phyloP scores from a whole-genome alignment of 129 eudicot genomes.

The Apium graveolens region DNA sequence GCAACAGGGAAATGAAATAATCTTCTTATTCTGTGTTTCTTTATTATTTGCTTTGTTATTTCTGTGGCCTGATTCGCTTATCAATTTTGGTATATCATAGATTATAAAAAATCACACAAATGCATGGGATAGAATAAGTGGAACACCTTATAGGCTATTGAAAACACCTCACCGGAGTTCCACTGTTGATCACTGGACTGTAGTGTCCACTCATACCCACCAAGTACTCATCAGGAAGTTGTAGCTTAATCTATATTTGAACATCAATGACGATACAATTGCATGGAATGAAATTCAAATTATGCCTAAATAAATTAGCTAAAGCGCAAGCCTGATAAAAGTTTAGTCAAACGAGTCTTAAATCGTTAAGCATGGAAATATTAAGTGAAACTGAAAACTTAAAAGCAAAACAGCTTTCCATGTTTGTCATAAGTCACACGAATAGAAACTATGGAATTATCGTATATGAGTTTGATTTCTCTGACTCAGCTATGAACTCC shows the following conservation, averaged over 20 bases:
- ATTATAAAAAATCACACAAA: no score
- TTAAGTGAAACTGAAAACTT: background rate
- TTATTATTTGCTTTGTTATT: no score
- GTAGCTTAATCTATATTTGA: slow-evolving; percentile 48
- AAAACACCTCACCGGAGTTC: slow-evolving; percentile 56
- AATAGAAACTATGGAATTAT: slow-evolving; percentile 59
- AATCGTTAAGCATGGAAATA: background rate
- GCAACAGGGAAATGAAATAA: no score
- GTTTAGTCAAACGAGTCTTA: no score
- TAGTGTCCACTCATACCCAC: slow-evolving; percentile 43
- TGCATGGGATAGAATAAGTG: no score
- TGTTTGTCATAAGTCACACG: slow-evolving; percentile 49
- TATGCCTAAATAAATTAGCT: background rate
- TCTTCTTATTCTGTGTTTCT: no score
- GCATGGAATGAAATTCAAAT: background rate
- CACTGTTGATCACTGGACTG: slow-evolving; percentile 53
- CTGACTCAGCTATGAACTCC: slow-evolving; percentile 45
- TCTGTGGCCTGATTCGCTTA: no score
- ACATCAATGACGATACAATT: background rate
- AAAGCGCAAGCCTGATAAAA: no score
- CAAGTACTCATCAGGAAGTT: slow-evolving; percentile 59
- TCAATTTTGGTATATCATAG: no score
- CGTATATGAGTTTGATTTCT: slow-evolving; percentile 48
- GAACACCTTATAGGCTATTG: no score
- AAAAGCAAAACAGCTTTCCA: slow-evolving; percentile 34